Evolutionary conservation across 2,329 filamentous ascomycete genomes (phyloP).

Genomic region (Microcera coccophila): DNA sequence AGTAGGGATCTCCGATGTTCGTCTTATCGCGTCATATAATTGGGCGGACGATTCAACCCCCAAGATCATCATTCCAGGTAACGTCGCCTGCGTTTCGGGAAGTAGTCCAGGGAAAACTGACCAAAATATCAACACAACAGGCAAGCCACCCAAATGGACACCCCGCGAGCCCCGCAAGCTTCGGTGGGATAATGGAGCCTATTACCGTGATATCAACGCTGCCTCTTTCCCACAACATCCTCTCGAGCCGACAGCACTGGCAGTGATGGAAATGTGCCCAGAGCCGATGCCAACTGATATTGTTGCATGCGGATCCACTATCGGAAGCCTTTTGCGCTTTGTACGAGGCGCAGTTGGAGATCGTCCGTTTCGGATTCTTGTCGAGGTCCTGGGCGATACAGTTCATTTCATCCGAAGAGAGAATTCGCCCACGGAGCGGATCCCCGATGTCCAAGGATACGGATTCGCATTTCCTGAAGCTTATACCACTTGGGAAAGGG

Average conservation of each 20-base stretch:
- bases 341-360: slow-evolving; percentile 40
- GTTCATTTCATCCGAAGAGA: slow-evolving; percentile 63
- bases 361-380: slow-evolving; percentile 55
- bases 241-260: slow-evolving; percentile 46
- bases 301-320: slow-evolving; percentile 58
- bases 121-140: slow-evolving; percentile 16
- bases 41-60: slow-evolving; percentile 41
- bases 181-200: slow-evolving; percentile 41
- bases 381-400: slow-evolving; percentile 52
- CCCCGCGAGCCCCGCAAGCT: slow-evolving; percentile 4
- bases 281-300: slow-evolving; percentile 43
- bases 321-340: slow-evolving; percentile 60
- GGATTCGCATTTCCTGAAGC: slow-evolving; percentile 64
- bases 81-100: neutral
- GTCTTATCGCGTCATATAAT: slow-evolving; percentile 47
- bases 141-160: slow-evolving; percentile 23
- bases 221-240: slow-evolving; percentile 48
- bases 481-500: slow-evolving; percentile 60
- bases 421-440: slow-evolving; percentile 54
- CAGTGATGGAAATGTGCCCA: slow-evolving; percentile 31
- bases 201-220: slow-evolving; percentile 53
- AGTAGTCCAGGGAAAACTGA: neutral
- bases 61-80: slow-evolving; percentile 45
- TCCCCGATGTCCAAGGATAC: slow-evolving; percentile 54
- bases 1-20: slow-evolving; percentile 33